Conservation (phyloP, 192 early-diverging fungal species). For the Umbelopsis vinacea region DNA sequence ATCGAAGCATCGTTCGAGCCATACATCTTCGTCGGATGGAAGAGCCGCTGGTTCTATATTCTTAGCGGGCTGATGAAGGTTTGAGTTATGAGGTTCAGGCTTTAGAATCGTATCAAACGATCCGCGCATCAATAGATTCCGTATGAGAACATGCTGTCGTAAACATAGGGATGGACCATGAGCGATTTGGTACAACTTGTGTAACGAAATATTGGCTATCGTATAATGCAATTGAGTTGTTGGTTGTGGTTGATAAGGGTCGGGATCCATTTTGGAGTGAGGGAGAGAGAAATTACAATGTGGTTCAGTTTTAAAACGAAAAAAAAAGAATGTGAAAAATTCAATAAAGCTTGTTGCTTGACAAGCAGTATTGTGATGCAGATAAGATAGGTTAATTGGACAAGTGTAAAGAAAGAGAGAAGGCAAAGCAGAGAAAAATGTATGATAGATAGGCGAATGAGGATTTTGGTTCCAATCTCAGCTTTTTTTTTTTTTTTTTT, state of each 20-base stretch:
- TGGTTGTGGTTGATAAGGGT: not conserved
- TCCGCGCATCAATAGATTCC: conserved; percentile 14
- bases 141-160: conserved; percentile 22
- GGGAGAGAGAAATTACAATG: not conserved
- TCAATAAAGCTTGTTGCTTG: not conserved
- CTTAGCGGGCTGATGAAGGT: too few species aligned
- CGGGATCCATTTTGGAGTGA: not conserved
- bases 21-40: conserved; percentile 28
- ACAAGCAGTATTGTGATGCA: too few species aligned
- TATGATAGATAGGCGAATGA: conserved; percentile 6
- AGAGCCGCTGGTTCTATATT: not conserved
- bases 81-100: not conserved
- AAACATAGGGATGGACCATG: not conserved
- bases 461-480: conserved; percentile 7
- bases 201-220: conserved; percentile 18
- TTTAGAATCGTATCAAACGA: conserved; percentile 21
- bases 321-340: not conserved
- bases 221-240: conserved; percentile 5
- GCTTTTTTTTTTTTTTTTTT: too few species aligned
- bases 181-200: conserved; percentile 6
- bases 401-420: not conserved
- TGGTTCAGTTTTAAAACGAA: too few species aligned
- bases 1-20: conserved; percentile 39
- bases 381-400: not conserved
- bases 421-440: not conserved